Conservation (phyloP, 2,329 filamentous ascomycete genomes). For the Setomelanomma holmii region DNA sequence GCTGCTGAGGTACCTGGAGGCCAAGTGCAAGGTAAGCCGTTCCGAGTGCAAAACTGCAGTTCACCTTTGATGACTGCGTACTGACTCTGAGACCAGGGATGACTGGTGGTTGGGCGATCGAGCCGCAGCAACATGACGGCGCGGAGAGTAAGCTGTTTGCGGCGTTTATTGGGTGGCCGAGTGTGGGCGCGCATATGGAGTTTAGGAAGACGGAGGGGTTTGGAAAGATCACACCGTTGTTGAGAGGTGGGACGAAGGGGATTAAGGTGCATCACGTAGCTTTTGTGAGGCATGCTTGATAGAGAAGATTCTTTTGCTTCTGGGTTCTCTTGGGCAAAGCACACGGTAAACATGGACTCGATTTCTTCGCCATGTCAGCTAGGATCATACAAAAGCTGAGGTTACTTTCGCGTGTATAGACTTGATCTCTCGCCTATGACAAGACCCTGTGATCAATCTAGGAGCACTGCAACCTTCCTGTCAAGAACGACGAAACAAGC, state of each 20-base stretch:
- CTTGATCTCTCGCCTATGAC: too few relatives aligned
- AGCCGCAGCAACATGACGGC: slow-evolving; percentile 27
- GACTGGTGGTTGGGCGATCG: slow-evolving; percentile 47
- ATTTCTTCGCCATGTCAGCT: too few relatives aligned
- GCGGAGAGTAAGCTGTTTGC: slow-evolving; percentile 50
- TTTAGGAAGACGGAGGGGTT: slow-evolving; percentile 57
- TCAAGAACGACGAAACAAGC: too few relatives aligned
- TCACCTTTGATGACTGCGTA: not conserved
- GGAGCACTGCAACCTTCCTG: too few relatives aligned
- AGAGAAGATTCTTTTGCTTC: not conserved
- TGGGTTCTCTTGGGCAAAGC: too few relatives aligned
- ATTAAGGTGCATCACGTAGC: slow-evolving; percentile 51
- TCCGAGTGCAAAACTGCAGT: too few relatives aligned
- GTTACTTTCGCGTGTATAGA: too few relatives aligned
- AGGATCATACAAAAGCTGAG: too few relatives aligned
- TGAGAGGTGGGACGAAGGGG: slow-evolving; percentile 53
- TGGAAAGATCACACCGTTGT: slow-evolving; percentile 46
- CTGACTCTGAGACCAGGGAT: slow-evolving; percentile 15
- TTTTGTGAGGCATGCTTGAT: slow-evolving; percentile 19
- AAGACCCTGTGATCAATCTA: too few relatives aligned
- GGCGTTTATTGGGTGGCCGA: slow-evolving; percentile 60
- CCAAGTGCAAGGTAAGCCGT: slow-evolving; percentile 8
- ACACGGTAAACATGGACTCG: too few relatives aligned
- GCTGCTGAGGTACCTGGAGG: slow-evolving; percentile 39
- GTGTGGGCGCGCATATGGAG: slow-evolving; percentile 57